Evolutionary conservation across 2,329 filamentous ascomycete genomes (phyloP).

Genomic region (Colletotrichum australisinense): DNA sequence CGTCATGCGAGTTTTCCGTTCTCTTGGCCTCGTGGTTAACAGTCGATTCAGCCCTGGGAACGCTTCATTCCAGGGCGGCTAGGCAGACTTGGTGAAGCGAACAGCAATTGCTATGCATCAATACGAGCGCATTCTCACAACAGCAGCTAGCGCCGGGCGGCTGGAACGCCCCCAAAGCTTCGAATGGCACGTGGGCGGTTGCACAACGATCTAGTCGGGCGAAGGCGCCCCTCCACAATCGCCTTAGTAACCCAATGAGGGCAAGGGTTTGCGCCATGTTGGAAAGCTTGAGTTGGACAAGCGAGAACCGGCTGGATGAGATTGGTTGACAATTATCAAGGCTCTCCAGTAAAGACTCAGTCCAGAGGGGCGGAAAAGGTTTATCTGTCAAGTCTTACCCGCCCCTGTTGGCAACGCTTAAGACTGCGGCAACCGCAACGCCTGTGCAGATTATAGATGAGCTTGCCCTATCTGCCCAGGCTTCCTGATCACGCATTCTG

Average conservation of each 20-base stretch:
- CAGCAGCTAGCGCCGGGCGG: neutral
- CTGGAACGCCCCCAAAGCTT: slow-evolving; percentile 21
- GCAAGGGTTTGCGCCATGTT: neutral
- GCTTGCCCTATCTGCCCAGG: neutral
- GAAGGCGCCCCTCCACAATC: slow-evolving; percentile 5
- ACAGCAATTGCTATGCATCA: neutral
- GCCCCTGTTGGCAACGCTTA: neutral
- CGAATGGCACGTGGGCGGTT: neutral
- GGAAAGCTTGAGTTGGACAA: neutral
- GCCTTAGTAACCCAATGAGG: neutral
- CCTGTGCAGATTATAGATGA: neutral
- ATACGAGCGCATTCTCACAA: neutral
- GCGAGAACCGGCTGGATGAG: neutral
- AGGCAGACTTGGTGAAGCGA: slow-evolving; percentile 2
- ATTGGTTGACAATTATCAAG: neutral
- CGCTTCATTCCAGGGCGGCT: slow-evolving; percentile 7
- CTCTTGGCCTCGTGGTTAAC: neutral
- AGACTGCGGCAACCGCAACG: neutral
- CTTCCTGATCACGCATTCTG: neutral
- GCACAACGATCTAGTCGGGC: slow-evolving; percentile 18
- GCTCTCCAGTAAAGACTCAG: neutral
- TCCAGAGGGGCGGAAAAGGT: neutral
- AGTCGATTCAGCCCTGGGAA: neutral
- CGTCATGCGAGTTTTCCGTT: neutral
- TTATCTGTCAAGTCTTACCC: neutral